Conservation (phyloP, 768 basidiomycete genomes). For the Psilocybe cubensis region DNA sequence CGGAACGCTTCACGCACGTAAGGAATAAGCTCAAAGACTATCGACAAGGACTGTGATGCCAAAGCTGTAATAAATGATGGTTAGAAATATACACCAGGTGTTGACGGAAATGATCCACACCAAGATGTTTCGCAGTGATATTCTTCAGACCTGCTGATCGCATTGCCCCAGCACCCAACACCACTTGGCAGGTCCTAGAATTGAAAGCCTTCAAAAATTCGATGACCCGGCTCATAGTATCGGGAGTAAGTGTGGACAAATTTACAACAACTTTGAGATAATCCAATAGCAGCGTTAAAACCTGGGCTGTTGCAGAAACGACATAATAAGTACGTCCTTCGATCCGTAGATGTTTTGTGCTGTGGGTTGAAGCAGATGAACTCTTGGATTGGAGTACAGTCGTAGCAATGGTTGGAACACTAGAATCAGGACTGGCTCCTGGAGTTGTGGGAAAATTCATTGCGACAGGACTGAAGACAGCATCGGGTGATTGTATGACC, state of each 20-base stretch:
- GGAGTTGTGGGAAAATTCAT: slow-evolving; percentile 18
- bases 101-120: slow-evolving; percentile 34
- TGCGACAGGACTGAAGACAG: slow-evolving; percentile 26
- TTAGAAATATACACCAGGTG: background rate
- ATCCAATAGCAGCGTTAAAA: slow-evolving; percentile 73
- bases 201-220: slow-evolving; percentile 99
- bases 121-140: slow-evolving; percentile 97
- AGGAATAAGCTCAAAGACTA: slow-evolving; percentile 92
- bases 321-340: slow-evolving; percentile 87
- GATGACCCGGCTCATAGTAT: slow-evolving; percentile 92
- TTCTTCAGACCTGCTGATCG: slow-evolving; percentile 95
- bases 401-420: slow-evolving; percentile 12
- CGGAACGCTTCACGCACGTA: slow-evolving; percentile 96
- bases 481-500: slow-evolving; percentile 35
- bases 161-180: slow-evolving; percentile 99
- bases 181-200: slow-evolving; percentile 97
- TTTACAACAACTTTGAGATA: slow-evolving; percentile 91
- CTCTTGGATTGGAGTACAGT: slow-evolving; percentile 1
- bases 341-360: slow-evolving; percentile 67
- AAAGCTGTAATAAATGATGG: slow-evolving; percentile 60
- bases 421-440: slow-evolving; percentile 12
- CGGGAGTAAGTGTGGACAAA: slow-evolving; percentile 86
- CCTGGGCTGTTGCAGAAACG: slow-evolving; percentile 83
- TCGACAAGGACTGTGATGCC: slow-evolving; percentile 94
- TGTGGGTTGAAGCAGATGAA: slow-evolving; percentile 20